A percentile compares a stretch with the other conserved stretches of the same genome.
phyloP scores from a whole-genome alignment of 2,329 filamentous ascomycete species.

The Arthrocladium fulminans region DNA sequence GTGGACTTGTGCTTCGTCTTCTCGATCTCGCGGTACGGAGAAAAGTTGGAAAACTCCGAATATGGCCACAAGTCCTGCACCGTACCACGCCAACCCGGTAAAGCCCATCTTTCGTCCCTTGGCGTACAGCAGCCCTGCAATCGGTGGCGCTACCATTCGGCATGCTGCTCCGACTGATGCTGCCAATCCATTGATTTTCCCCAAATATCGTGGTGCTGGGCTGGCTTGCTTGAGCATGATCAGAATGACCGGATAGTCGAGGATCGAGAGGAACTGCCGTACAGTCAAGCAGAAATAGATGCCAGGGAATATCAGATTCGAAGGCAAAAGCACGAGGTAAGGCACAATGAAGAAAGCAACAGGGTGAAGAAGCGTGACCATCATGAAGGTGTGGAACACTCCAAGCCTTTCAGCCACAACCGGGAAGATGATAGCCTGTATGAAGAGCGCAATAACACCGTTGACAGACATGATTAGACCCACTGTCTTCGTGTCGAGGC shows the following conservation, averaged over 20 bases:
- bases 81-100: conserved; percentile 57
- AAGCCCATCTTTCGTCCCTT: conserved; percentile 49
- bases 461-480: conserved; percentile 62
- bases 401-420: conserved; percentile 54
- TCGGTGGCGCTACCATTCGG: conserved; percentile 59
- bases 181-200: conserved; percentile 63
- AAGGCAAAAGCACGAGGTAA: conserved; percentile 53
- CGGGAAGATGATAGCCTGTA: conserved; percentile 65
- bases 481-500: conserved; percentile 56
- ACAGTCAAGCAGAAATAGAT: conserved; percentile 58
- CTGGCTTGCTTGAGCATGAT: conserved; percentile 66
- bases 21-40: conserved; percentile 44
- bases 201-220: conserved; percentile 52
- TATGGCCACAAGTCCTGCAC: conserved; percentile 47
- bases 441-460: conserved; percentile 61
- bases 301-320: conserved; percentile 46
- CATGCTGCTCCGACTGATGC: conserved; percentile 64
- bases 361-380: conserved; percentile 58
- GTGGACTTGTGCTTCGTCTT: conserved; percentile 32
- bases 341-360: conserved; percentile 61
- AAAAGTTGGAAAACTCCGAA: conserved; percentile 49
- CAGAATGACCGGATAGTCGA: conserved; percentile 58
- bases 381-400: conserved; percentile 57
- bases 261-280: conserved; percentile 59
- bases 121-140: conserved; percentile 60